Conservation (phyloP, 495 filamentous ascomycete species). For the Talaromyces wortmannii region DNA sequence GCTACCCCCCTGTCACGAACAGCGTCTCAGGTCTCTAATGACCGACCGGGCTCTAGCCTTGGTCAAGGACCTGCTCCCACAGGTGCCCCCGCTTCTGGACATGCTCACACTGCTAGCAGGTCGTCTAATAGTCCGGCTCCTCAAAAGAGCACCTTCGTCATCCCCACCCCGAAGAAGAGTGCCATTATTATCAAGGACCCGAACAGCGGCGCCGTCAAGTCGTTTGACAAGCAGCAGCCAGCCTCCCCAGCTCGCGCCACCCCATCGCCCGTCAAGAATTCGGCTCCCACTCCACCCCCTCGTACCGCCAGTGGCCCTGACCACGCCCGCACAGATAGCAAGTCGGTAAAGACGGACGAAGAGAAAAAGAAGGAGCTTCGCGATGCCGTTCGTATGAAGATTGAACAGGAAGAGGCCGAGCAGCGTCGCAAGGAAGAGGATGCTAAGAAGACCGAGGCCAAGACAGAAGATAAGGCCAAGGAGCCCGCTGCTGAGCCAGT, state of each 20-base stretch:
- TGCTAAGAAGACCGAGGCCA: slow-evolving; percentile 16
- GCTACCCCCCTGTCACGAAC: slow-evolving; percentile 72
- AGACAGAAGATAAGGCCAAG: slow-evolving; percentile 32
- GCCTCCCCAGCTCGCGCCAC: slow-evolving; percentile 49
- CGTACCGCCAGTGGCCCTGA: slow-evolving; percentile 46
- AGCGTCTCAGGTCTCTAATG: slow-evolving; percentile 70
- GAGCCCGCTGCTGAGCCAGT: slow-evolving; percentile 13
- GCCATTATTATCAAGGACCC: slow-evolving; percentile 75
- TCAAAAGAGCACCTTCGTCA: slow-evolving; percentile 44
- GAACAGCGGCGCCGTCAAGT: slow-evolving; percentile 57
- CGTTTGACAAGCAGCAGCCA: slow-evolving; percentile 47
- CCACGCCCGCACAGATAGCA: slow-evolving; percentile 53
- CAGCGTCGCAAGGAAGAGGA: slow-evolving; percentile 40
- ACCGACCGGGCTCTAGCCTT: slow-evolving; percentile 74
- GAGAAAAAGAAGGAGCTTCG: slow-evolving; percentile 65
- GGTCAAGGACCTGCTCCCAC: slow-evolving; percentile 56
- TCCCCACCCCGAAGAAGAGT: slow-evolving; percentile 54
- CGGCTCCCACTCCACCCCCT: slow-evolving; percentile 58
- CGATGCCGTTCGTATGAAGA: slow-evolving; percentile 58
- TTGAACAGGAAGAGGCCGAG: slow-evolving; percentile 46
- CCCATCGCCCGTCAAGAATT: slow-evolving; percentile 53
- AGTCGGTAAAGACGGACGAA: slow-evolving; percentile 56
- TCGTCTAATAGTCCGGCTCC: slow-evolving; percentile 45
- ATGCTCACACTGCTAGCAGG: slow-evolving; percentile 52
- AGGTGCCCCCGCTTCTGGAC: slow-evolving; percentile 50